phyloP scores from a whole-genome alignment of 1,284 basidiomycete genomes.

The Mycosarcoma mackinlayi region DNA sequence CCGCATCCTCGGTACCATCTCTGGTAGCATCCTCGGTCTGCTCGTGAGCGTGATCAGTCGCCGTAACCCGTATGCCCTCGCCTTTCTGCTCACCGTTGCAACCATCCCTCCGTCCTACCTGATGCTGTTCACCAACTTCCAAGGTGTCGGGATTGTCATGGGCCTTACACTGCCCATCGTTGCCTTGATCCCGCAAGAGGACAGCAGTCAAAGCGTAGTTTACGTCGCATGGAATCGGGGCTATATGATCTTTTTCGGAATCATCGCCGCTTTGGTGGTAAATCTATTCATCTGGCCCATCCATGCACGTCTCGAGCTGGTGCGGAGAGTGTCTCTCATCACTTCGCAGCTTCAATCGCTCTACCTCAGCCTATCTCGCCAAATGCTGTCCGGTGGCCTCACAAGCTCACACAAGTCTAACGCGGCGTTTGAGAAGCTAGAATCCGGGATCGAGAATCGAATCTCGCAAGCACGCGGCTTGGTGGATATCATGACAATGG shows the following conservation, averaged over 20 bases:
- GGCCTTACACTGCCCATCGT: conserved; percentile 65
- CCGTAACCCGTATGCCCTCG: conserved; percentile 70
- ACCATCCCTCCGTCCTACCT: conserved; percentile 69
- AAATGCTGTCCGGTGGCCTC: conserved; percentile 55
- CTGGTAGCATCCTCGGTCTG: conserved; percentile 69
- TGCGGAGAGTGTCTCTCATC: conserved; percentile 42
- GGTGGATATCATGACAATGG: conserved; percentile 64
- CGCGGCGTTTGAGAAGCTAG: conserved; percentile 47
- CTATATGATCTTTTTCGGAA: conserved; percentile 63
- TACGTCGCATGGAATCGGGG: conserved; percentile 54
- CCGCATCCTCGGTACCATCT: conserved; percentile 70
- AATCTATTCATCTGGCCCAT: conserved; percentile 62
- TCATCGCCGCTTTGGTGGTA: conserved; percentile 59
- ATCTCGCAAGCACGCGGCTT: conserved; percentile 68
- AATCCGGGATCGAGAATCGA: conserved; percentile 65
- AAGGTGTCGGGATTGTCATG: conserved; percentile 69
- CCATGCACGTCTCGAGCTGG: conserved; percentile 58
- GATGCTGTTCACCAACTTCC: conserved; percentile 66
- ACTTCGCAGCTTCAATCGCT: conserved; percentile 51
- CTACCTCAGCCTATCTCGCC: conserved; percentile 60
- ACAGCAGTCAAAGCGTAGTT: conserved; percentile 35
- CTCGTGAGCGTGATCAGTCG: conserved; percentile 69
- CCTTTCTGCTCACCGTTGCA: conserved; percentile 67
- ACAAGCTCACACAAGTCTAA: conserved; percentile 31
- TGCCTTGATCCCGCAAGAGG: conserved; percentile 69